Evolutionary conservation across 2,329 filamentous ascomycete species (phyloP).

Genomic region (Hyphodiscus sp.): DNA sequence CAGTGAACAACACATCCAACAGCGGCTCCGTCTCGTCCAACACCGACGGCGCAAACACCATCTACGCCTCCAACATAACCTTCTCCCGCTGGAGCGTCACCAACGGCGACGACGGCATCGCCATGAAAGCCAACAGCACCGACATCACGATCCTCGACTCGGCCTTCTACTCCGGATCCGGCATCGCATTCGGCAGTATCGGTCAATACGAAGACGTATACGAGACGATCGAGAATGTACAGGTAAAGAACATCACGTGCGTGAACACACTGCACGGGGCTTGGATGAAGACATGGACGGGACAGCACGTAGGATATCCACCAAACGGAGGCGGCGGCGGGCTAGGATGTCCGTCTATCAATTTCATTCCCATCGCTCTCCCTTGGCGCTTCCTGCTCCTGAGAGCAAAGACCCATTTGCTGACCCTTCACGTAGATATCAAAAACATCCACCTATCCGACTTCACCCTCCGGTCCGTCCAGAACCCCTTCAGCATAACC

Average conservation of each 20-base stretch:
- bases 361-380: too few relatives aligned
- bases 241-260: conserved; percentile 40
- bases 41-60: conserved; percentile 42
- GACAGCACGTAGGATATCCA: conserved; percentile 42
- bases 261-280: conserved; percentile 40
- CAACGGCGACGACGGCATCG: conserved; percentile 48
- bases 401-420: too few relatives aligned
- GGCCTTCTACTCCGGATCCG: conserved; percentile 42
- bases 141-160: conserved; percentile 45
- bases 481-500: conserved; percentile 28
- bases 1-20: conserved; percentile 41
- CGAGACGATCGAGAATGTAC: conserved; percentile 45
- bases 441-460: not conserved
- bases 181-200: conserved; percentile 50
- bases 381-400: too few relatives aligned
- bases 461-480: not conserved
- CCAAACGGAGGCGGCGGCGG: conserved; percentile 56
- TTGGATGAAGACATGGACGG: conserved; percentile 56
- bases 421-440: too few relatives aligned
- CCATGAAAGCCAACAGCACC: conserved; percentile 48
- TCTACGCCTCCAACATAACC: conserved; percentile 44
- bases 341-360: conserved; percentile 34
- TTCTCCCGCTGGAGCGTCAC: conserved; percentile 43
- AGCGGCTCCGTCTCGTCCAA: conserved; percentile 17
- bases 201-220: conserved; percentile 44